Percentiles rank a stretch among this genome's conserved stretches.
Conservation (phyloP, 192 early-diverging fungal species). For the Mortierella claussenii region DNA sequence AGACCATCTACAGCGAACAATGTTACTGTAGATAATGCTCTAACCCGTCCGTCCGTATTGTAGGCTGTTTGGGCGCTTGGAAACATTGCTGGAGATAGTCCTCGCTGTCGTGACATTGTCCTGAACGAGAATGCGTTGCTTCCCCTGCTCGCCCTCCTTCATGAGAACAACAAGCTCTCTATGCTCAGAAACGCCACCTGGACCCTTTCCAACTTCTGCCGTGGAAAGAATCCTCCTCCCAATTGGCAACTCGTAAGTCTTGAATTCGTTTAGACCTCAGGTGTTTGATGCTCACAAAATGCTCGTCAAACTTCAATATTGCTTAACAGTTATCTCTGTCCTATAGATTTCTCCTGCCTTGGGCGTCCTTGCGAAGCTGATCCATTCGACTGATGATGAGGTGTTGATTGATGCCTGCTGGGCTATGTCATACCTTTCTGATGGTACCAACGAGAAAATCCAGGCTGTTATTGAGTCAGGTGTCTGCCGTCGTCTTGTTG, state of each 20-base stretch:
- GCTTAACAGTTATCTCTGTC: too few species aligned
- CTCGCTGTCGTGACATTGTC: constrained; percentile 91
- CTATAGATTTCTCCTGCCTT: constrained; percentile 90
- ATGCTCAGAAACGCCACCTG: constrained; percentile 99
- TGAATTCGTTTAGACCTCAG: too few species aligned
- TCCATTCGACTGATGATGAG: constrained; percentile 93
- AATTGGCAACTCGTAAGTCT: constrained; percentile 79
- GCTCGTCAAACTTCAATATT: too few species aligned
- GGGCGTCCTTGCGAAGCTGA: constrained; percentile 88
- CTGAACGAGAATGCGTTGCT: constrained; percentile 82
- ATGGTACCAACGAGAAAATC: constrained; percentile 97
- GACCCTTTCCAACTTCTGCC: constrained; percentile 99
- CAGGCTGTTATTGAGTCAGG: constrained; percentile 97
- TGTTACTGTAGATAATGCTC: too few species aligned
- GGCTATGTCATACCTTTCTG: constrained; percentile 99
- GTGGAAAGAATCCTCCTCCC: constrained; percentile 97
- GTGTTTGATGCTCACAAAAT: too few species aligned
- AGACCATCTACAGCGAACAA: too few species aligned
- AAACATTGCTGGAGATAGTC: constrained; percentile 98
- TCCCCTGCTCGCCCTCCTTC: constrained; percentile 89
- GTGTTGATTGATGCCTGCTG: constrained; percentile 99
- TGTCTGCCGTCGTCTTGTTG: constrained; percentile 93
- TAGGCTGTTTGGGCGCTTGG: constrained; percentile 98
- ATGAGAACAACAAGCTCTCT: constrained; percentile 91
- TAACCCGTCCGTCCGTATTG: too few species aligned